phyloP scores from a whole-genome alignment of 1,284 basidiomycete species.

The Irpex sp. region DNA sequence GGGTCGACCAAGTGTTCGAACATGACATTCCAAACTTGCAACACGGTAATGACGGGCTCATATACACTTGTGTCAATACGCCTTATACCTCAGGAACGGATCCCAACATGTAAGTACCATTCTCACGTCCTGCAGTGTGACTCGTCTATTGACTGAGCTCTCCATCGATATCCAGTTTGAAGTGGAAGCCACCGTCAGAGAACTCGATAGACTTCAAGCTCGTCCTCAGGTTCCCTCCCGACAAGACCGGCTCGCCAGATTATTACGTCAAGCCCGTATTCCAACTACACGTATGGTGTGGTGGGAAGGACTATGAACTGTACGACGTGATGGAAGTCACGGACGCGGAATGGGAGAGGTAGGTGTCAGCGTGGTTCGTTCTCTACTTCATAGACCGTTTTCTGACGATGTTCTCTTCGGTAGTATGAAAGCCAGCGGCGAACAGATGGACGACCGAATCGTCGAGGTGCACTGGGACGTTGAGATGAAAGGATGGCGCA shows the following conservation, averaged over 20 bases:
- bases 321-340: slow-evolving; percentile 87
- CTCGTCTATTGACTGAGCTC: slow-evolving; percentile 6
- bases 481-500: slow-evolving; percentile 66
- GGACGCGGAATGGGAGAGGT: slow-evolving; percentile 94
- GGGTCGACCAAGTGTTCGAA: slow-evolving; percentile 81
- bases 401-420: slow-evolving; percentile 7
- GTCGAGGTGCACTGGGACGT: slow-evolving; percentile 93
- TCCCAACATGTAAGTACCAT: slow-evolving; percentile 71
- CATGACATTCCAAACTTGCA: slow-evolving; percentile 85
- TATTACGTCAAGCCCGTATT: slow-evolving; percentile 86
- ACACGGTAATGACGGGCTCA: slow-evolving; percentile 95
- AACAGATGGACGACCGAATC: slow-evolving; percentile 91
- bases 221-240: slow-evolving; percentile 83
- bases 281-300: slow-evolving; percentile 76
- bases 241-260: slow-evolving; percentile 65
- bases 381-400: too few species aligned
- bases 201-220: slow-evolving; percentile 99
- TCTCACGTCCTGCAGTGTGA: slow-evolving; percentile 3
- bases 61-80: slow-evolving; percentile 90
- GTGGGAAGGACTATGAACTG: slow-evolving; percentile 71
- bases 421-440: slow-evolving; percentile 82
- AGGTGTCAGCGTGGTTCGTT: slow-evolving; percentile 26
- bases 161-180: slow-evolving; percentile 57
- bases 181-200: slow-evolving; percentile 99
- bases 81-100: slow-evolving; percentile 92